phyloP scores from a whole-genome alignment of 1,139 yeast species.

The Candida sojae region DNA sequence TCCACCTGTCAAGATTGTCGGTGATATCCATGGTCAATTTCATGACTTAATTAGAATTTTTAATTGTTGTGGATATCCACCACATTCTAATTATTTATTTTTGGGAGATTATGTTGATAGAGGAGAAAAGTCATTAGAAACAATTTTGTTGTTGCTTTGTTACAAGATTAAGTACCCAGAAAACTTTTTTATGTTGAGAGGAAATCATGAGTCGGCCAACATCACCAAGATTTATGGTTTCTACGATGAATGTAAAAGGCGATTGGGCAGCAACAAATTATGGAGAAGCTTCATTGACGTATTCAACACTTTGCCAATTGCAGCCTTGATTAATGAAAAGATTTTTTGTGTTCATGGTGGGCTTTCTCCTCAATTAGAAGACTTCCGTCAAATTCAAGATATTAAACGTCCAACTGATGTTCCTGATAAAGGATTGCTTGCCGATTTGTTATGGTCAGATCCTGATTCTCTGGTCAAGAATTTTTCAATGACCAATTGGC shows the following conservation, averaged over 20 bases:
- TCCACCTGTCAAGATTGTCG: conserved; percentile 96
- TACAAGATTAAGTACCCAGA: conserved; percentile 96
- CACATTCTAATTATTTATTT: conserved; percentile 86
- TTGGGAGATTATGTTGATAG: conserved; percentile 97
- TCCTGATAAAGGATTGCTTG: conserved; percentile 79
- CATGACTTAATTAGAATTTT: conserved; percentile 88
- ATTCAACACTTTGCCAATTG: conserved; percentile 82
- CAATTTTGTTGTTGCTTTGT: conserved; percentile 79
- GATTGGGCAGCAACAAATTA: conserved; percentile 57
- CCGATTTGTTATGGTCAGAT: conserved; percentile 87
- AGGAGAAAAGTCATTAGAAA: conserved; percentile 92
- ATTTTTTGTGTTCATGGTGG: conserved; percentile 93
- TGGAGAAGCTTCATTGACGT: conserved; percentile 84
- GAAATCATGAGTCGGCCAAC: conserved; percentile 96
- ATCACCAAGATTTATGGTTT: conserved; percentile 96
- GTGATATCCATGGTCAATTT: conserved; percentile 97
- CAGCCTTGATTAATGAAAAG: conserved; percentile 82
- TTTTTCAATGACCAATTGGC: conserved; percentile 58
- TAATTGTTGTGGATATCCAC: conserved; percentile 98
- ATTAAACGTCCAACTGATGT: conserved; percentile 84
- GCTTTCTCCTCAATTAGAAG: conserved; percentile 70
- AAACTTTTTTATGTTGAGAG: conserved; percentile 87
- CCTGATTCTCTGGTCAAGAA: conserved; percentile 63
- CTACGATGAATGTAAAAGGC: conserved; percentile 94
- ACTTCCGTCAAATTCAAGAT: conserved; percentile 65